These are phyloP conservation scores for Fusarium falciforme DNA, from an alignment of 2,329 filamentous ascomycete genomes.

Conservation along the genomic window DNA sequence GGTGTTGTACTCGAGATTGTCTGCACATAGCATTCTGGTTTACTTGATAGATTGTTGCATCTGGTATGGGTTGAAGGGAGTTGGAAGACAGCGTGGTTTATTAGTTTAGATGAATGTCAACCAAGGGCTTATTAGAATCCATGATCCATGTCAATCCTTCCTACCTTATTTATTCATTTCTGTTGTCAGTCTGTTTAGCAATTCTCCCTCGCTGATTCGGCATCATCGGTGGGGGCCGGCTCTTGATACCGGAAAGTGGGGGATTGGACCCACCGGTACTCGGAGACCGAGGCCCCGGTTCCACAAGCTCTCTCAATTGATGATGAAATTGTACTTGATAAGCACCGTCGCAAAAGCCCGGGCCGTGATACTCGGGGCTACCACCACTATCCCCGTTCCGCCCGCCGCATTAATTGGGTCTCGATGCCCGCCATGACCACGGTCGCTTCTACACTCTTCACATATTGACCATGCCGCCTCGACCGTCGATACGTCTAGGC, in stretches of 20 bases:
- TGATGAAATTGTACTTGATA: slow-evolving; percentile 19
- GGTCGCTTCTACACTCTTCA: not conserved
- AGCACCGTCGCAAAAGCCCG: slow-evolving; percentile 23
- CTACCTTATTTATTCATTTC: not conserved
- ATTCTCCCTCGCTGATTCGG: slow-evolving; percentile 23
- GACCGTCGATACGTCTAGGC: slow-evolving; percentile 28
- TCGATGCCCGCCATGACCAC: not conserved
- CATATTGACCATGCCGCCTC: slow-evolving; percentile 25
- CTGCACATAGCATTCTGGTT: slow-evolving; percentile 38
- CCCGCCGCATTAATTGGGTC: not conserved
- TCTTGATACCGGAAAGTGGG: slow-evolving; percentile 38
- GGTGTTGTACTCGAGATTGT: slow-evolving; percentile 21
- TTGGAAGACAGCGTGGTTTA: slow-evolving; percentile 17
- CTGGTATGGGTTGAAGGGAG: slow-evolving; percentile 22
- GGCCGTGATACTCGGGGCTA: slow-evolving; percentile 26
- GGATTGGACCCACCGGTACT: slow-evolving; percentile 9
- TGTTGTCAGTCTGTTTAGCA: slow-evolving; percentile 1
- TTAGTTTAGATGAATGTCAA: slow-evolving; percentile 12
- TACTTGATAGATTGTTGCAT: slow-evolving; percentile 41
- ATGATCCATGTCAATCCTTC: not conserved
- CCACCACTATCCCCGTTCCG: not conserved
- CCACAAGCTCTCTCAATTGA: slow-evolving; percentile 12
- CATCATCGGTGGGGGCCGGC: slow-evolving; percentile 29
- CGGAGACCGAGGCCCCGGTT: slow-evolving; percentile 37
- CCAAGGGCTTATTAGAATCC: not conserved